These are phyloP conservation scores for Saccharomycopsis selenospora DNA, from an alignment of 805 yeast species.

Conservation along the genomic window DNA sequence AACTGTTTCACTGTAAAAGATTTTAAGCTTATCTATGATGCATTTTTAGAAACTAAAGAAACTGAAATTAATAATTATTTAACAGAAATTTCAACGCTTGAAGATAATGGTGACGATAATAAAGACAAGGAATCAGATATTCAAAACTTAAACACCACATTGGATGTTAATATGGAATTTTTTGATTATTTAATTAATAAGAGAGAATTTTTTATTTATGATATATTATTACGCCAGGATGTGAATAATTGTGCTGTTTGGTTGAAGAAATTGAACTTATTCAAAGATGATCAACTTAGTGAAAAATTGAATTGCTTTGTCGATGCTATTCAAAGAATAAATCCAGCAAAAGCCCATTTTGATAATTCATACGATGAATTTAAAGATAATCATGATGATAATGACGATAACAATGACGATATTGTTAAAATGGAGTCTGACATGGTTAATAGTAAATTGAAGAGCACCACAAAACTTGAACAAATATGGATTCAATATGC, in stretches of 20 bases:
- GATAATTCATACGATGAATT: slow-evolving; percentile 16
- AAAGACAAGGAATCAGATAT: slow-evolving; percentile 20
- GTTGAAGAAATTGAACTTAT: slow-evolving; percentile 52
- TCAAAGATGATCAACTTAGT: slow-evolving; percentile 32
- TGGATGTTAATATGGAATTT: slow-evolving; percentile 38
- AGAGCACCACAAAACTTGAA: slow-evolving; percentile 37
- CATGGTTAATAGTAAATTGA: slow-evolving; percentile 10
- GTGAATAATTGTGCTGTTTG: slow-evolving; percentile 58
- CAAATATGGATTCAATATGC: slow-evolving; percentile 70
- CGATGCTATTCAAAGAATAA: slow-evolving; percentile 56
- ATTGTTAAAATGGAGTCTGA: slow-evolving; percentile 10
- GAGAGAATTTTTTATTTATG: slow-evolving; percentile 55
- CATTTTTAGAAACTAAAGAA: slow-evolving; percentile 56
- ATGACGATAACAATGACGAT: neutral
- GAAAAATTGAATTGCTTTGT: slow-evolving; percentile 52
- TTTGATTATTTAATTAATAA: slow-evolving; percentile 51
- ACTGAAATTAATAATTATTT: slow-evolving; percentile 24
- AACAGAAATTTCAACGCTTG: slow-evolving; percentile 15
- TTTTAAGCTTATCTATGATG: slow-evolving; percentile 57
- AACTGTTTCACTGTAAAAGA: slow-evolving; percentile 47
- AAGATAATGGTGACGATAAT: slow-evolving; percentile 8
- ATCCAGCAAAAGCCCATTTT: slow-evolving; percentile 45
- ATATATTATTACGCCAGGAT: slow-evolving; percentile 56
- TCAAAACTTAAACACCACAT: slow-evolving; percentile 25
- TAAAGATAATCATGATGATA: neutral